phyloP scores from a whole-genome alignment of 345 rosid species.

The Dipteronia dyeriana region DNA sequence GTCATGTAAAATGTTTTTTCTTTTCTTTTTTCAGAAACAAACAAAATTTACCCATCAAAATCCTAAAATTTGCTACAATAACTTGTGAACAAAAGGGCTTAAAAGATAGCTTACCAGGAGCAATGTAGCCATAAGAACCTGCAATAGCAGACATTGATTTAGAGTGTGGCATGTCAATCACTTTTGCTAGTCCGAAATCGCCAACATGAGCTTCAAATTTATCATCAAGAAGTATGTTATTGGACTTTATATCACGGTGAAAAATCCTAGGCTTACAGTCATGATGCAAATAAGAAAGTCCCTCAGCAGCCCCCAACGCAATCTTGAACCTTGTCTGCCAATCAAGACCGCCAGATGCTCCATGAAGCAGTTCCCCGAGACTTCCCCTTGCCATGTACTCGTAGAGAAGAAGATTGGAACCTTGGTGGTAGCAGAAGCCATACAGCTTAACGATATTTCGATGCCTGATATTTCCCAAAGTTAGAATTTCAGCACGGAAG shows the following conservation, averaged over 20 bases:
- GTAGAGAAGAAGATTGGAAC: slow-evolving; percentile 81
- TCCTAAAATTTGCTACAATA: neutral
- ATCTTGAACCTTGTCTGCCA: slow-evolving; percentile 77
- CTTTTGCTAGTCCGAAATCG: slow-evolving; percentile 90
- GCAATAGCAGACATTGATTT: slow-evolving; percentile 96
- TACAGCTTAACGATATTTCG: slow-evolving; percentile 89
- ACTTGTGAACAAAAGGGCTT: neutral
- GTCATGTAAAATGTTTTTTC: neutral
- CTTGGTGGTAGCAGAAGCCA: slow-evolving; percentile 87
- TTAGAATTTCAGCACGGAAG: slow-evolving; percentile 79
- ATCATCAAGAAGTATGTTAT: slow-evolving; percentile 77
- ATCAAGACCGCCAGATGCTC: slow-evolving; percentile 51
- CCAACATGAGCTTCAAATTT: slow-evolving; percentile 91
- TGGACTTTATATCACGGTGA: slow-evolving; percentile 89
- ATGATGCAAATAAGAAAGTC: slow-evolving; percentile 83
- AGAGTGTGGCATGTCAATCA: slow-evolving; percentile 83
- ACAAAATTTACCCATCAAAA: neutral
- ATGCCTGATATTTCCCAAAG: slow-evolving; percentile 82
- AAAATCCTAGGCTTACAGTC: slow-evolving; percentile 88
- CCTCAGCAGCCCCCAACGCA: slow-evolving; percentile 84
- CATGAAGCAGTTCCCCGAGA: slow-evolving; percentile 76
- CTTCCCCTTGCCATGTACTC: slow-evolving; percentile 74
- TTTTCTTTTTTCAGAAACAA: neutral
- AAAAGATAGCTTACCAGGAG: slow-evolving; percentile 57
- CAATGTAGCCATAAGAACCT: slow-evolving; percentile 97